Conservation (phyloP, 495 filamentous ascomycete species). For the Talaromyces wortmannii region DNA sequence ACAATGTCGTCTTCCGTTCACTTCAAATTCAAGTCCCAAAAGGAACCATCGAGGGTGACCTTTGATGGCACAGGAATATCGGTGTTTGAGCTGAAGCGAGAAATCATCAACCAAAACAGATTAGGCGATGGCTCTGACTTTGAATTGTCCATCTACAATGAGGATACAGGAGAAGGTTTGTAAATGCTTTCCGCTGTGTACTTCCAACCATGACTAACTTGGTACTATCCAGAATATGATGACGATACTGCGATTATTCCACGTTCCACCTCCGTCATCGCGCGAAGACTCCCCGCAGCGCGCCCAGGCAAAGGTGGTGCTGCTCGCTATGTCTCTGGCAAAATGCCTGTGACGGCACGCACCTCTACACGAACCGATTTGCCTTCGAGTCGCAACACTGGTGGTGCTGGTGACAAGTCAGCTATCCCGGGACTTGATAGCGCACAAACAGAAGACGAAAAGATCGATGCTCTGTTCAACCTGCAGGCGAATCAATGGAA, state of each 20-base stretch:
- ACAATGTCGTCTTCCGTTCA: constrained; percentile 96
- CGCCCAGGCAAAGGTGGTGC: constrained; percentile 79
- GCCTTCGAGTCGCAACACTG: constrained; percentile 35
- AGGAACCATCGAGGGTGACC: constrained; percentile 85
- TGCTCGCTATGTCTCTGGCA: constrained; percentile 92
- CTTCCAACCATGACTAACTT: constrained; percentile 6
- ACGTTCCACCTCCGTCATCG: constrained; percentile 87
- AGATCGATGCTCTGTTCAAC: constrained; percentile 81
- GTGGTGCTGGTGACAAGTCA: constrained; percentile 41
- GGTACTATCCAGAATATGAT: constrained; percentile 64
- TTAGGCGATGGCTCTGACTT: constrained; percentile 97
- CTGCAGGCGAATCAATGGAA: constrained; percentile 81
- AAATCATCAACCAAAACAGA: constrained; percentile 90
- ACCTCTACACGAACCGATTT: constrained; percentile 70
- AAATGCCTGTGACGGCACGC: constrained; percentile 88
- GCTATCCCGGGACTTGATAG: constrained; percentile 55
- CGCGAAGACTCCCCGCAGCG: constrained; percentile 74
- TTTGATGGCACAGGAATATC: constrained; percentile 99
- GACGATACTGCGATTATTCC: constrained; percentile 96
- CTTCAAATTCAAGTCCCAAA: constrained; percentile 99
- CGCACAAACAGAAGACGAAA: constrained; percentile 82
- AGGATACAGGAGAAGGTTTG: constrained; percentile 88
- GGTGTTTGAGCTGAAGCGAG: constrained; percentile 96
- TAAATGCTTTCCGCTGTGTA: not conserved
- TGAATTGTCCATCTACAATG: constrained; percentile 85